Evolutionary conservation across 805 yeast genomes (phyloP).

Genomic region (Wickerhamomyces mucosus): DNA sequence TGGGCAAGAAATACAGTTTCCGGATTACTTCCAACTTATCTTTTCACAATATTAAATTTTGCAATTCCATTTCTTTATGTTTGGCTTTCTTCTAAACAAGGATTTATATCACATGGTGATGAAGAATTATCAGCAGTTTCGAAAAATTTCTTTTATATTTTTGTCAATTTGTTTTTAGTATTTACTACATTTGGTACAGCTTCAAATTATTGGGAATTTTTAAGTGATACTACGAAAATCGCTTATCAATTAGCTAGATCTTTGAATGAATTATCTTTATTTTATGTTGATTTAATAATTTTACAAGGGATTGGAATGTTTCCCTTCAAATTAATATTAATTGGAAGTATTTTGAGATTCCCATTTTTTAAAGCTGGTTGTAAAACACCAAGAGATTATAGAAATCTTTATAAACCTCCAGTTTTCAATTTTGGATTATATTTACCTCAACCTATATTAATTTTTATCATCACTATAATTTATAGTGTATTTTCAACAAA

Average conservation of each 20-base stretch:
- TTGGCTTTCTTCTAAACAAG: constrained; percentile 76
- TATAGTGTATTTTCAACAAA: constrained; percentile 88
- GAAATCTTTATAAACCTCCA: constrained; percentile 77
- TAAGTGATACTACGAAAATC: constrained; percentile 82
- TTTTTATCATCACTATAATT: constrained; percentile 73
- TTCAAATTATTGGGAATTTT: constrained; percentile 64
- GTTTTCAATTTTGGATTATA: constrained; percentile 84
- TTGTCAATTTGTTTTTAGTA: constrained; percentile 86
- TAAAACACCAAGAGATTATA: constrained; percentile 76
- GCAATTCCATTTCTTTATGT: constrained; percentile 80
- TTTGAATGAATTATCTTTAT: constrained; percentile 66
- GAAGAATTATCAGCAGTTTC: constrained; percentile 85
- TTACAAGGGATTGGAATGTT: constrained; percentile 82
- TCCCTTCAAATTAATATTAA: constrained; percentile 75
- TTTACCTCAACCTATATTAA: constrained; percentile 84
- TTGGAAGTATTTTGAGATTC: constrained; percentile 70
- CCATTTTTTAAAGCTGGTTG: constrained; percentile 57
- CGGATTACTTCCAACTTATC: constrained; percentile 82
- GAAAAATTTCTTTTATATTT: constrained; percentile 89
- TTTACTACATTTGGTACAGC: constrained; percentile 94
- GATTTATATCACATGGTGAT: constrained; percentile 85
- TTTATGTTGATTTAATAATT: constrained; percentile 81
- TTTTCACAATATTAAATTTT: constrained; percentile 77
- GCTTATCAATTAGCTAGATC: constrained; percentile 84
- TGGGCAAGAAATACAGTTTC: constrained; percentile 78